These are phyloP conservation scores for Auricularia auricula-judae DNA, from an alignment of 768 basidiomycete genomes.

Conservation along the genomic window DNA sequence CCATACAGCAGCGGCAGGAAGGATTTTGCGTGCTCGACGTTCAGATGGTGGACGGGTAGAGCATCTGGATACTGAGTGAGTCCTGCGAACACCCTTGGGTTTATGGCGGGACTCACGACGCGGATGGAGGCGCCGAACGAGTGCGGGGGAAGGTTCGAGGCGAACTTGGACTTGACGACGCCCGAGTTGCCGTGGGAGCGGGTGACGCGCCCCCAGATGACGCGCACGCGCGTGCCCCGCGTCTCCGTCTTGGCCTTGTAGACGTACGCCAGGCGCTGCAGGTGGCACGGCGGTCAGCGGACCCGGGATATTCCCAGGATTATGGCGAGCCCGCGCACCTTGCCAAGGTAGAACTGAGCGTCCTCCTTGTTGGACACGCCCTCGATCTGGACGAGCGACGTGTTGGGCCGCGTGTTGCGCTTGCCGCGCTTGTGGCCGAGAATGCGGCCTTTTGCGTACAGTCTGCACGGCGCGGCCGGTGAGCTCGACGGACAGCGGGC, in stretches of 20 bases:
- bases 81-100: not conserved
- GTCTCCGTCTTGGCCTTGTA: slow-evolving; percentile 95
- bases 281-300: not conserved
- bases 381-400: slow-evolving; percentile 93
- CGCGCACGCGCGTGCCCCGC: slow-evolving; percentile 88
- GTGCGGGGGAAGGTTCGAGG: slow-evolving; percentile 86
- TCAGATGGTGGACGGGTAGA: slow-evolving; percentile 82
- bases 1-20: not conserved
- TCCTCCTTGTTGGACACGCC: slow-evolving; percentile 90
- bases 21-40: not conserved
- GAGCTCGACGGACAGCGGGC: not conserved
- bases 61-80: slow-evolving; percentile 46
- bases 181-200: slow-evolving; percentile 91
- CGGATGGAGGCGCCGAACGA: slow-evolving; percentile 89
- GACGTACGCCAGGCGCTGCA: slow-evolving; percentile 89
- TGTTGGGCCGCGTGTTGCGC: slow-evolving; percentile 92
- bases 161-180: slow-evolving; percentile 95
- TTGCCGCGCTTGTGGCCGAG: slow-evolving; percentile 98
- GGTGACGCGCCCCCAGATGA: slow-evolving; percentile 98
- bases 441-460: slow-evolving; percentile 94
- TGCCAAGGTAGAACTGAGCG: slow-evolving; percentile 96
- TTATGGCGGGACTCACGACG: slow-evolving; percentile 47
- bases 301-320: not conserved
- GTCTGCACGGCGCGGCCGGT: slow-evolving; percentile 35
- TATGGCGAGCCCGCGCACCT: slow-evolving; percentile 44